Evolutionary conservation across 2,329 filamentous ascomycete species (phyloP).

Genomic region (Cordyceps militaris): DNA sequence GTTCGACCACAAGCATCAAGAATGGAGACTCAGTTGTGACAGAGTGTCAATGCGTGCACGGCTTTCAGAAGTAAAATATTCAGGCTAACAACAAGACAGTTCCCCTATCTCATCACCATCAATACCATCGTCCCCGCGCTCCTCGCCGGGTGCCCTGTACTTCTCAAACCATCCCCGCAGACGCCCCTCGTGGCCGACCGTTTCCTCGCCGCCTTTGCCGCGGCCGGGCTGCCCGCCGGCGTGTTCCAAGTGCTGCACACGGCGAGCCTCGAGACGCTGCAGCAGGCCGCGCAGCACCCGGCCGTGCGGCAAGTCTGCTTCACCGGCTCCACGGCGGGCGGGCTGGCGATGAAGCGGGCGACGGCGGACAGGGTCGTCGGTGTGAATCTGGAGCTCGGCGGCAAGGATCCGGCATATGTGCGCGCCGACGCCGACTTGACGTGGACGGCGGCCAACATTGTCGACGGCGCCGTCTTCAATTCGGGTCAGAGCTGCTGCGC

Average conservation of each 20-base stretch:
- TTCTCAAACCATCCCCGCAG: conserved; percentile 90
- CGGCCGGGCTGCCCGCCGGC: conserved; percentile 73
- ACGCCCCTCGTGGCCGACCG: conserved; percentile 89
- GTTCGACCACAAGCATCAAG: no score
- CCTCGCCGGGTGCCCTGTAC: conserved; percentile 81
- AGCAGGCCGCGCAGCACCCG: conserved; percentile 69
- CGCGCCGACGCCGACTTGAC: conserved; percentile 76
- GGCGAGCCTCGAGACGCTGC: conserved; percentile 68
- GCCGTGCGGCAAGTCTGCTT: conserved; percentile 79
- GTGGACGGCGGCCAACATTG: conserved; percentile 90
- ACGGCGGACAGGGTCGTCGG: conserved; percentile 76
- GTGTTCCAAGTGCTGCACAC: conserved; percentile 91
- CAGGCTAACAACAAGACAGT: conserved; percentile 43
- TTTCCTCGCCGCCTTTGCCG: conserved; percentile 64
- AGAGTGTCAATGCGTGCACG: no score
- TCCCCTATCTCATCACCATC: conserved; percentile 87
- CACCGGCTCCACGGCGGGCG: conserved; percentile 85
- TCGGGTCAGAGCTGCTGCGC: conserved; percentile 95
- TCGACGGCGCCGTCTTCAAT: conserved; percentile 92
- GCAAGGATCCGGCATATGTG: conserved; percentile 91
- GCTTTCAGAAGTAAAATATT: not conserved
- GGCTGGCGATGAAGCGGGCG: conserved; percentile 76
- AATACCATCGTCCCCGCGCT: conserved; percentile 92
- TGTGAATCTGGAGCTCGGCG: conserved; percentile 85
- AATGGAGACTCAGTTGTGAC: no score